Base-by-base conservation (phyloP, 805 yeast species). In the Scheffersomyces amazonensis region DNA sequence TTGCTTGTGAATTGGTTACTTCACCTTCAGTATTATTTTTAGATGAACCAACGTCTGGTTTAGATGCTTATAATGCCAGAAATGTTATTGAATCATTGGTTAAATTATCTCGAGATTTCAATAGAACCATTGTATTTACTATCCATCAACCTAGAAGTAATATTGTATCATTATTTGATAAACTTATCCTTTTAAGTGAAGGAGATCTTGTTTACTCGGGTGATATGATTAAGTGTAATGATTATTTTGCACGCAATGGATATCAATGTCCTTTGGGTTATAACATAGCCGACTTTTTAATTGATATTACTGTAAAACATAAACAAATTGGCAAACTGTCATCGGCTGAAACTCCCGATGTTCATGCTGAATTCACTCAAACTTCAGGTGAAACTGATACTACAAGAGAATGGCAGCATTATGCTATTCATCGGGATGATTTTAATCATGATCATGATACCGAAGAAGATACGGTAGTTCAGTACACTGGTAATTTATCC, bases 71-170 rank as follows among this genome's bases (percentile, higher is more conserved):
- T 57, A 91, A 90, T 62, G 98, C 99, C 1, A 81, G 78, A 54
- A 88, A 90, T 50, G 99, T 93, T 6, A 73, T 93, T 31, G 97
- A 89, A 43, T 76, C 88, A 43, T 71, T 93, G 32, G 91, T 86
- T 2, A 75, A 84, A 40, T 71, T 93, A 41, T 87, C 97, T 0
- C 73, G 81, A 41, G 83, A 81, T 50, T 86, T 82, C 59, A 81
- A 85, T 43, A 80, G 98, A 56, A 91, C 99, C 0, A 80, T 93
- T 34, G 78, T 93, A 2, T 84, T 93, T 57, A 88, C 99, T 0
- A 93, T 93, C 47, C 99, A 93, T 64, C 99, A 93, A 58, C 99
- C 99, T 9, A 75, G 99, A 54, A 87, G 96, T 40, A 93, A 93
- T 54, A 91, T 93, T 57, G 97, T 93, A 23, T 82, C 96, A 0